Conservation (phyloP, 306 rosid genomes). For the Rosa multiflora region DNA sequence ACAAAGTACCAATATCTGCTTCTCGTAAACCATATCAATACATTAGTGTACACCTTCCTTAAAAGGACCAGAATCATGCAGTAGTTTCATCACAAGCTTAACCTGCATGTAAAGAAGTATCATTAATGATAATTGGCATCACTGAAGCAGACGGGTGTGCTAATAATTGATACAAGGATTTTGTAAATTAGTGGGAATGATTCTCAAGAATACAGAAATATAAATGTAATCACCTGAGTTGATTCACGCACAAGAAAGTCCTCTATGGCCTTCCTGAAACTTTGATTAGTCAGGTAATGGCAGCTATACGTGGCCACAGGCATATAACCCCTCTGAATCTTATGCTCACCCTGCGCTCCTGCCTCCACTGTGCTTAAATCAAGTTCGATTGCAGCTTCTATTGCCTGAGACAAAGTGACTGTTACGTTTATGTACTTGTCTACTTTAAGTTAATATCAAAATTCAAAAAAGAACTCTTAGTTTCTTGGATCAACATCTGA, state of each 20-base stretch:
- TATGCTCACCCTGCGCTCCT: constrained; percentile 99
- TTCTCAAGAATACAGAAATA: neutral
- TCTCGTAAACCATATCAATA: neutral
- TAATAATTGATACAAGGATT: neutral
- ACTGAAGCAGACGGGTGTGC: neutral
- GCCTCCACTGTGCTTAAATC: constrained; percentile 84
- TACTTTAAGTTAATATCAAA: neutral
- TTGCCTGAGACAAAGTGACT: constrained; percentile 52
- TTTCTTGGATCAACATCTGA: neutral
- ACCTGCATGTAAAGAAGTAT: constrained; percentile 42
- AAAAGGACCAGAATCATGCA: constrained; percentile 83
- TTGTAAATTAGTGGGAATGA: neutral
- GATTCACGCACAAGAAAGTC: constrained; percentile 78
- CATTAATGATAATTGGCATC: neutral
- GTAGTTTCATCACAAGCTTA: constrained; percentile 63
- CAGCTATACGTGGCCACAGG: constrained; percentile 89
- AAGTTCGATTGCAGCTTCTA: constrained; percentile 96
- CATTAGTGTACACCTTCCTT: constrained; percentile 51
- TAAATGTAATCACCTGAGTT: constrained; percentile 56
- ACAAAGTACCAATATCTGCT: neutral
- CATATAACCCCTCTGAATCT: constrained; percentile 91
- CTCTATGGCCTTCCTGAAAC: constrained; percentile 61
- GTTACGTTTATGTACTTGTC: neutral
- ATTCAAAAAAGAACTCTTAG: neutral
- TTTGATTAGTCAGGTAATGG: constrained; percentile 69